A percentile compares a stretch with the other conserved stretches of the same genome.
Evolutionary conservation across 306 rosid genomes (phyloP).

Genomic region (Quercus berberidifolia): DNA sequence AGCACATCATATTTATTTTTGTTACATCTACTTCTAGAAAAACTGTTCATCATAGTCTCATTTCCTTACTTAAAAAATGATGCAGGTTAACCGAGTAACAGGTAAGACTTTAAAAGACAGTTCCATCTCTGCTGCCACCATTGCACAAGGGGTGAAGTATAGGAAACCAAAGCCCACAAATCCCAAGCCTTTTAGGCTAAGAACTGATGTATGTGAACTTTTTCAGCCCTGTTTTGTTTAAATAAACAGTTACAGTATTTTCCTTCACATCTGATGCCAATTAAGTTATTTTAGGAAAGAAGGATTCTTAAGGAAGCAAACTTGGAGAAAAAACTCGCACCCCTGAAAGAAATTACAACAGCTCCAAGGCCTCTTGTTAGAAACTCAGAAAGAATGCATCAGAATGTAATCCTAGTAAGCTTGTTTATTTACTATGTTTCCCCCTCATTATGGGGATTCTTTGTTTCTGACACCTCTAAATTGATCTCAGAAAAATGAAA

Average conservation of each 20-base stretch:
- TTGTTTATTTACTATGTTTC: neutral
- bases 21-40: neutral
- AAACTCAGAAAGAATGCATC: constrained; percentile 33
- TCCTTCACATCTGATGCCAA: constrained; percentile 10
- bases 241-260: neutral
- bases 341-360: constrained; percentile 43
- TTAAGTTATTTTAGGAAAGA: constrained; percentile 64
- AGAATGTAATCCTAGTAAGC: constrained; percentile 31
- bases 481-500: constrained; percentile 38
- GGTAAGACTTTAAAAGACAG: constrained; percentile 43
- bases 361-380: constrained; percentile 28
- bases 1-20: constrained; percentile 8
- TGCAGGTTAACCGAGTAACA: constrained; percentile 29
- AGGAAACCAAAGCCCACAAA: constrained; percentile 75
- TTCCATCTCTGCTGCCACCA: constrained; percentile 24
- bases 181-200: constrained; percentile 91
- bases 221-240: constrained; percentile 16
- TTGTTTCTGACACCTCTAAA: neutral
- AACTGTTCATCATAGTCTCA: neutral
- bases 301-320: constrained; percentile 84
- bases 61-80: constrained; percentile 9
- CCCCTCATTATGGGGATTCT: neutral
- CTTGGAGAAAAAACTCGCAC: constrained; percentile 56
- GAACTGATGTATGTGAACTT: constrained; percentile 79
- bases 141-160: constrained; percentile 57